A percentile compares a stretch with the other conserved stretches of the same genome.
phyloP scores from a whole-genome alignment of 768 basidiomycete genomes.

The Rhodocollybia butyracea region DNA sequence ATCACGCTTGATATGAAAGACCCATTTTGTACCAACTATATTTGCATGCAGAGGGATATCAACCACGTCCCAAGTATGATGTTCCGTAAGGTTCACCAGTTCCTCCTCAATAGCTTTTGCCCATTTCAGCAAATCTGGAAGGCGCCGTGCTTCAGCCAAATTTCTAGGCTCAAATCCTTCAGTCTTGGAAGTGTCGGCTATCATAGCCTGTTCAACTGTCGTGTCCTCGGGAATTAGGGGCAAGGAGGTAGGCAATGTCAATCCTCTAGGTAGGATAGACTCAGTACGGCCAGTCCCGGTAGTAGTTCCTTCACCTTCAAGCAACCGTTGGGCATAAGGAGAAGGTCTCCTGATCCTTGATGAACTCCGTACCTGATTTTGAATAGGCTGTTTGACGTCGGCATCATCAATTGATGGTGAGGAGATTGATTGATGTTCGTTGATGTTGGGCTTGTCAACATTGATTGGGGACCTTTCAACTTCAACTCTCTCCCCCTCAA shows the following conservation, averaged over 20 bases:
- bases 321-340: too few relatives aligned
- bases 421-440: not conserved
- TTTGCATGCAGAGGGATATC: constrained; percentile 24
- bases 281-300: too few relatives aligned
- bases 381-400: too few relatives aligned
- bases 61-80: constrained; percentile 28
- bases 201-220: not conserved
- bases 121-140: constrained; percentile 19
- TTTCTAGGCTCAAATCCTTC: constrained; percentile 14
- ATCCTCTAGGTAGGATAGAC: too few relatives aligned
- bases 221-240: too few relatives aligned
- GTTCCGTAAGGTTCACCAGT: constrained; percentile 6
- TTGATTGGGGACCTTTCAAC: not conserved
- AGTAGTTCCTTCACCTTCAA: too few relatives aligned
- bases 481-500: not conserved
- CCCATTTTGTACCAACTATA: constrained; percentile 36
- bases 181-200: not conserved
- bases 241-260: too few relatives aligned
- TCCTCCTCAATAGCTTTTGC: constrained; percentile 17
- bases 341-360: too few relatives aligned
- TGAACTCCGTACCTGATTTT: too few relatives aligned
- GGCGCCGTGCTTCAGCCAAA: constrained; percentile 16
- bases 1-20: constrained; percentile 38
- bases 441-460: not conserved
- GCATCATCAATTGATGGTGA: too few relatives aligned